phyloP scores from a whole-genome alignment of 179 eudicot species.

The Amaranthus tricolor region DNA sequence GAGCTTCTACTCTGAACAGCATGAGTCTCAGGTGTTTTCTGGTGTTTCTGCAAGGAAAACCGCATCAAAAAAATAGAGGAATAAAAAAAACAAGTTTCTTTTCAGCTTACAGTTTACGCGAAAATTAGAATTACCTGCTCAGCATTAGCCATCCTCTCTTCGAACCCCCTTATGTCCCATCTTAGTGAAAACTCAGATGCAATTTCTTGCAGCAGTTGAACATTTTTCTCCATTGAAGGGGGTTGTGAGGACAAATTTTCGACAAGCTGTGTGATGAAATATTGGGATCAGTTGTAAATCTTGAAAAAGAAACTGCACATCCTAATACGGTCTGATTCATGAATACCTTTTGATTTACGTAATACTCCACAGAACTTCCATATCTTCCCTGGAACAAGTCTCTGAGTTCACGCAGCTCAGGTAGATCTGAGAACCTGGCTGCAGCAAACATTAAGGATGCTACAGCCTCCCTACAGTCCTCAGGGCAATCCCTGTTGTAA shows the following conservation, averaged over 20 bases:
- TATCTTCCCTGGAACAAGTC: slow-evolving; percentile 81
- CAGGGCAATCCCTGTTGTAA: slow-evolving; percentile 78
- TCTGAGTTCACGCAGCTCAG: slow-evolving; percentile 90
- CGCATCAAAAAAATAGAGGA: not conserved
- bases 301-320: not conserved
- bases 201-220: slow-evolving; percentile 74
- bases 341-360: slow-evolving; percentile 68
- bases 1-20: slow-evolving; percentile 28
- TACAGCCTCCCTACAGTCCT: slow-evolving; percentile 86
- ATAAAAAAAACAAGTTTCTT: not conserved
- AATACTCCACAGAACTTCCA: slow-evolving; percentile 68
- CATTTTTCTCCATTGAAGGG: slow-evolving; percentile 56
- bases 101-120: not conserved
- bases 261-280: slow-evolving; percentile 52
- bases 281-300: slow-evolving; percentile 30
- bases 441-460: slow-evolving; percentile 95
- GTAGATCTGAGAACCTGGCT: slow-evolving; percentile 93
- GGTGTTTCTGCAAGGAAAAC: slow-evolving; percentile 42
- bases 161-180: slow-evolving; percentile 76
- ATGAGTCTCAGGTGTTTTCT: slow-evolving; percentile 25
- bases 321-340: not conserved
- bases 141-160: slow-evolving; percentile 55
- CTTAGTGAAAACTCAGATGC: slow-evolving; percentile 67
- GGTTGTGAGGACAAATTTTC: slow-evolving; percentile 63
- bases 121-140: slow-evolving; percentile 44